Evolutionary conservation across 495 filamentous ascomycete genomes (phyloP), one percentile per base, ranked within the genome.

Genomic region (Aspergillus sclerotioniger): DNA sequence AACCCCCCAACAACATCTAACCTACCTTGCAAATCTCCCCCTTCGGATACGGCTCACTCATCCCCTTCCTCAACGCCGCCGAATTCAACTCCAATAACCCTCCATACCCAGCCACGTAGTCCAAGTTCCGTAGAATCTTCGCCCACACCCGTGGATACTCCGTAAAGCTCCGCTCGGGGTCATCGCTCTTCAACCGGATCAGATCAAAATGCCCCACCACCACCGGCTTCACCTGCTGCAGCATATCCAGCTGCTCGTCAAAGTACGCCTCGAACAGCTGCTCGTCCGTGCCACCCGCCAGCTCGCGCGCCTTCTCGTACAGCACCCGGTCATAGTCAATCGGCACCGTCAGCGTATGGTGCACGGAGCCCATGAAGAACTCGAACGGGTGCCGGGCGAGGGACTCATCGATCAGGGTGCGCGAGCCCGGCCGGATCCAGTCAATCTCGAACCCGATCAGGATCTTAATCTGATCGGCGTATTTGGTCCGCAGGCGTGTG

Each of bases 131-230:
- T 50, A 80, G 54, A 2, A 92, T 80, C 66, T 76, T 82, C 59
- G 77, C 68, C 93, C 92, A 96, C 3, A 96, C 90, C 0, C 71
- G 75, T 7, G 71, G 73, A 68, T 77, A 82, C 35, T 57, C 56
- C 55, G 59, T 76, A 50, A 92, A 76, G 53, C 81, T 81, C 44
- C 78, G 67, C 58, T 84, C 79, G 6, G 85, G 84, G 28, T 88
- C 78, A 60, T 85, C 81, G 62, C 87, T 90, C 67, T 90, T 82
- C 60, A 98, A 71, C 37, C 93, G 75, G 56, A 98, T 90, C 32
- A 98, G 76, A 75, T 98, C 94, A 71, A 97, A 95, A 71, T 98
- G 94, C 10, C 91, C 94, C 16, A 98, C 87, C 15, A 98, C 82
- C 9, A 83, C 82, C 37, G 95, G 95, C 67, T 78, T 78, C 57